A percentile compares a stretch with the other conserved stretches of the same genome.
phyloP scores from a whole-genome alignment of 2,329 filamentous ascomycete species.

The Aspergillus felis region DNA sequence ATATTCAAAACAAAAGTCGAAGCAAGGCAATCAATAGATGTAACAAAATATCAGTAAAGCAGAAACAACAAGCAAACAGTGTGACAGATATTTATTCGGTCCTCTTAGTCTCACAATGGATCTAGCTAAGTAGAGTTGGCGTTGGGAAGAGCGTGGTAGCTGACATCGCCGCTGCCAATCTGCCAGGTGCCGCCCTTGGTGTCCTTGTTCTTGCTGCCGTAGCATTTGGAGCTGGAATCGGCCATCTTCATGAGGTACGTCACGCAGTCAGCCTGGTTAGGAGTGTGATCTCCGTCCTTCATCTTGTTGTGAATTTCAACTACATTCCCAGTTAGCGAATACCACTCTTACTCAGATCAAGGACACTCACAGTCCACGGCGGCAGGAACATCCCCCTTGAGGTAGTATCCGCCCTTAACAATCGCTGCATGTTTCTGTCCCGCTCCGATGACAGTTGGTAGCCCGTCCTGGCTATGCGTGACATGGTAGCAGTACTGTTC shows the following conservation, averaged over 20 bases:
- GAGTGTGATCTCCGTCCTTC: background rate
- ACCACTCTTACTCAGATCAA: background rate
- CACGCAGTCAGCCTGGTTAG: background rate
- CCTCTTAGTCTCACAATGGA: background rate
- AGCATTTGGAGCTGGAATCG: background rate
- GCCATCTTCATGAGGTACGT: background rate
- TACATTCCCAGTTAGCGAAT: background rate
- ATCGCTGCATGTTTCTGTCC: background rate
- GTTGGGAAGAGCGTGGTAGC: background rate
- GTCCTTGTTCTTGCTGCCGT: background rate
- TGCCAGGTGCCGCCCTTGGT: background rate
- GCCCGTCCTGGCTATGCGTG: background rate
- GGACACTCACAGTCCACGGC: background rate
- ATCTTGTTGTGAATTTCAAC: background rate
- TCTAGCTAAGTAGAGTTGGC: background rate
- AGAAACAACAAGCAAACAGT: no score
- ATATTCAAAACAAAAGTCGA: no score
- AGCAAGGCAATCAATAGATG: no score
- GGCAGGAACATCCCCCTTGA: background rate
- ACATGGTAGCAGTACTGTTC: background rate
- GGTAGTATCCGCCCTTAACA: background rate
- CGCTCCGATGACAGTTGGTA: background rate
- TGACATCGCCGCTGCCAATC: background rate
- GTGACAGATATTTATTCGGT: no score
- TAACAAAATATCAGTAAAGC: no score